A percentile compares a stretch with the other conserved stretches of the same genome.
Evolutionary conservation across 1,139 yeast genomes (phyloP).

Genomic region (Candida albicans): DNA sequence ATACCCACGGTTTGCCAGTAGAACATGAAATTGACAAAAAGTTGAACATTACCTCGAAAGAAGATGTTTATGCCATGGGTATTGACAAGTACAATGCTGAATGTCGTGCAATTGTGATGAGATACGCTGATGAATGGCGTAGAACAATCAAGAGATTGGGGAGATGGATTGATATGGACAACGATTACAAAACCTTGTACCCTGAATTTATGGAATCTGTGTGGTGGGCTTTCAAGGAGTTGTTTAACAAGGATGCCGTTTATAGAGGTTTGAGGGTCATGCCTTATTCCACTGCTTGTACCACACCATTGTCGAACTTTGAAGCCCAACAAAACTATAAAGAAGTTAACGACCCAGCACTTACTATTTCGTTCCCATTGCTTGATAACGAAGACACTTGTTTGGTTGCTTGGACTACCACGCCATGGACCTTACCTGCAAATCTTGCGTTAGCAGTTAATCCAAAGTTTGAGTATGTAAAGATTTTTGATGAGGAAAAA

Average conservation of each 20-base stretch:
- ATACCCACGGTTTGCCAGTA: conserved; percentile 97
- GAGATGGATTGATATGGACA: conserved; percentile 98
- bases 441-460: conserved; percentile 90
- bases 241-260: conserved; percentile 80
- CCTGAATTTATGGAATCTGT: conserved; percentile 96
- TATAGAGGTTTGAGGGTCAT: conserved; percentile 94
- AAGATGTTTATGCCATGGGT: conserved; percentile 91
- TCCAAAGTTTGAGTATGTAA: conserved; percentile 87
- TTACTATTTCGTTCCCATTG: conserved; percentile 86
- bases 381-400: conserved; percentile 76
- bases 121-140: conserved; percentile 95
- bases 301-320: conserved; percentile 94
- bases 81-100: conserved; percentile 91
- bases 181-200: conserved; percentile 95
- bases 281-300: conserved; percentile 98
- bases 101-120: conserved; percentile 96
- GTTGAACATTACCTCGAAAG: conserved; percentile 88
- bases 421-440: conserved; percentile 99
- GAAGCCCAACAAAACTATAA: conserved; percentile 99
- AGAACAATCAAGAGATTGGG: conserved; percentile 90
- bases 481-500: conserved; percentile 85
- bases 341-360: conserved; percentile 96
- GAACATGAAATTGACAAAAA: conserved; percentile 99
- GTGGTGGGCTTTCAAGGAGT: conserved; percentile 97
- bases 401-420: conserved; percentile 97